These are phyloP conservation scores for Capsicum baccatum DNA, from an alignment of 257 asterid species.

Conservation along the genomic window DNA sequence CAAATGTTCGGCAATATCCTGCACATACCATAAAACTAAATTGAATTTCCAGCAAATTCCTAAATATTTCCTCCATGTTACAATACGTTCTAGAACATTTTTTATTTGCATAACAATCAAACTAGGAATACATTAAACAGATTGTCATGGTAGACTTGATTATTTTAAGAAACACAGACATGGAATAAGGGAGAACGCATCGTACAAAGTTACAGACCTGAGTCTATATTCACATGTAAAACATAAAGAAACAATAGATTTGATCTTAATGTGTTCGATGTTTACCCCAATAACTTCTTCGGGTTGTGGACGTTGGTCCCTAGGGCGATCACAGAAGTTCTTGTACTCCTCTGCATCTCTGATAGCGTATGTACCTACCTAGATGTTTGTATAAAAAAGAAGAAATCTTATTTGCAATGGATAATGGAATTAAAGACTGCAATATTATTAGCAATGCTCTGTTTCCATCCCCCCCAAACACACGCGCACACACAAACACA, in stretches of 20 bases:
- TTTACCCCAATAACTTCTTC: constrained; percentile 95
- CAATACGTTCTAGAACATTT: neutral
- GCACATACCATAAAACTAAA: constrained; percentile 34
- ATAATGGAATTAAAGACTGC: neutral
- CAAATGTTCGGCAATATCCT: constrained; percentile 99
- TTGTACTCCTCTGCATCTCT: constrained; percentile 97
- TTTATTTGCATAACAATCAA: neutral
- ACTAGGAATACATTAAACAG: neutral
- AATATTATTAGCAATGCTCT: constrained; percentile 5
- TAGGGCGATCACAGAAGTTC: constrained; percentile 92
- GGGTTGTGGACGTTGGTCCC: constrained; percentile 92
- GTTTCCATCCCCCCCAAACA: neutral
- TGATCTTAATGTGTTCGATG: neutral
- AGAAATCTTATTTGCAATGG: constrained; percentile 22
- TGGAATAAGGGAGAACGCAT: neutral
- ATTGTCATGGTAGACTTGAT: neutral
- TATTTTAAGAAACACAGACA: neutral
- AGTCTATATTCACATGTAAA: neutral
- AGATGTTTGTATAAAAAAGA: constrained; percentile 36
- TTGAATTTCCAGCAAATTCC: constrained; percentile 8
- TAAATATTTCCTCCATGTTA: constrained; percentile 20
- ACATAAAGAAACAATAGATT: neutral
- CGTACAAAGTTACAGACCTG: neutral
- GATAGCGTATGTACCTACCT: constrained; percentile 87
- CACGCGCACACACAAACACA: neutral